Evolutionary conservation across 331 rosid species (phyloP), one percentile per base, ranked within the genome.

Genomic region (Pyracantha coccinea): DNA sequence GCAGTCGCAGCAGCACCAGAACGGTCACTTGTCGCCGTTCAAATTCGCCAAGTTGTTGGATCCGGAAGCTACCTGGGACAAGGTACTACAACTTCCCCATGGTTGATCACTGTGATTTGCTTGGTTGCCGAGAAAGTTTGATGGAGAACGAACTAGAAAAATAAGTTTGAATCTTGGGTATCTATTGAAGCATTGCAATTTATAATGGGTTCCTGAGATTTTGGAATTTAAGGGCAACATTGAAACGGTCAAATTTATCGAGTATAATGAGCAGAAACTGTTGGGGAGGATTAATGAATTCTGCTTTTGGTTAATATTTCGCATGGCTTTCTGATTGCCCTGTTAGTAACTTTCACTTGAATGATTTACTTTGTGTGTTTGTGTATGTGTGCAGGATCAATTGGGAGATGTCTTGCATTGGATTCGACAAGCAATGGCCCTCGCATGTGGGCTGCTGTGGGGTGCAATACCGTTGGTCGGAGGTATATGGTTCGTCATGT

Each of bases 1-100:
- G 62, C 58, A 57, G 29, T 81, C 20, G 27, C 80, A 71, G 53
- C 92, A 79, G 71, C 97, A 90, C 84, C 97, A 84, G 85, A 92
- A 90, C 58, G 99, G 98, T 27, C 99, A 95, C 83, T 86, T 86
- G 69, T 85, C 99, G 57, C 93, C 97, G 67, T 92, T 91, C 86
- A 95, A 85, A 85, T 86, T 92, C 78, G 92, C 97, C 61, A 95
- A 90, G 86, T 80, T 95, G 82, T 83, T 95, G 75, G 98, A 92
- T 86, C 98, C 99, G 11, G 99, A 95, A 79, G 96, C 98, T 78
- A 92, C 99, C 0, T 92, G 99, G 99, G 99, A 95, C 79, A 95
- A 95, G 99, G 99, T 95, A 81, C 17, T 47, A 8, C n/a, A 78
- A 35, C 38, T 31, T 35, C 63, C 20, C 14, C 45, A 38, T 38